Evolutionary conservation across 202 grass and related monocot genomes (phyloP).

Genomic region (Cymbopogon flexuosus): DNA sequence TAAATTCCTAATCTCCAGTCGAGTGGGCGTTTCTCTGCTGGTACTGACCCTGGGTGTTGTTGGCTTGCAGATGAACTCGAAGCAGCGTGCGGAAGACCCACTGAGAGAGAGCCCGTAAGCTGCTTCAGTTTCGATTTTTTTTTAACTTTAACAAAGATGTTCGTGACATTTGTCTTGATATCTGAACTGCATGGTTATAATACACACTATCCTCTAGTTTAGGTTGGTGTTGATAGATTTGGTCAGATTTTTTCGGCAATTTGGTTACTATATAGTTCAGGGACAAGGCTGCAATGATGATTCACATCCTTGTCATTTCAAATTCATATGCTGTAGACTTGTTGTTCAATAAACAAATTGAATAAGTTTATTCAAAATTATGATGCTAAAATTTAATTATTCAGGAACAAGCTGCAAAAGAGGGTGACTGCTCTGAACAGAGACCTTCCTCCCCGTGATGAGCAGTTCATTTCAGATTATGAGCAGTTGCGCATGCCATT

Average conservation of each 20-base stretch:
- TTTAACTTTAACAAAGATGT: background rate
- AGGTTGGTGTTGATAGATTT: slow-evolving; percentile 2
- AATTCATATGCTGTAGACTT: background rate
- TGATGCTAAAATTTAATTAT: slow-evolving; percentile 18
- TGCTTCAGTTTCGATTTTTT: slow-evolving; percentile 2
- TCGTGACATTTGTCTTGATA: background rate
- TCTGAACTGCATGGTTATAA: background rate
- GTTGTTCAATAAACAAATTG: background rate
- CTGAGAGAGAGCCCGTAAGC: slow-evolving; percentile 54
- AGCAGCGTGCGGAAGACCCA: slow-evolving; percentile 51
- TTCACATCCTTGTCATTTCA: slow-evolving; percentile 4
- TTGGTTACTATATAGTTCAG: background rate
- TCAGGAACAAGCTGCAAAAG: slow-evolving; percentile 94
- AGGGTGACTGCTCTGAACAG: slow-evolving; percentile 65
- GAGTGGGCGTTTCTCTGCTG: background rate
- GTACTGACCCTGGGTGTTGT: slow-evolving; percentile 8
- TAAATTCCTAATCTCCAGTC: background rate
- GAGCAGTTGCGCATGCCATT: slow-evolving; percentile 57
- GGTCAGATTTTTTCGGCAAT: background rate
- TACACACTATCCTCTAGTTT: background rate
- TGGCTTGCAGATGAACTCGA: slow-evolving; percentile 65
- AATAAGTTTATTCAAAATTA: background rate
- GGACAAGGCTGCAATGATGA: background rate
- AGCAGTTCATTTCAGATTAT: slow-evolving; percentile 93
- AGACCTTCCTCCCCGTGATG: slow-evolving; percentile 68